These are phyloP conservation scores for Boletus subparvulus DNA, from an alignment of 768 basidiomycete species.

Conservation along the genomic window DNA sequence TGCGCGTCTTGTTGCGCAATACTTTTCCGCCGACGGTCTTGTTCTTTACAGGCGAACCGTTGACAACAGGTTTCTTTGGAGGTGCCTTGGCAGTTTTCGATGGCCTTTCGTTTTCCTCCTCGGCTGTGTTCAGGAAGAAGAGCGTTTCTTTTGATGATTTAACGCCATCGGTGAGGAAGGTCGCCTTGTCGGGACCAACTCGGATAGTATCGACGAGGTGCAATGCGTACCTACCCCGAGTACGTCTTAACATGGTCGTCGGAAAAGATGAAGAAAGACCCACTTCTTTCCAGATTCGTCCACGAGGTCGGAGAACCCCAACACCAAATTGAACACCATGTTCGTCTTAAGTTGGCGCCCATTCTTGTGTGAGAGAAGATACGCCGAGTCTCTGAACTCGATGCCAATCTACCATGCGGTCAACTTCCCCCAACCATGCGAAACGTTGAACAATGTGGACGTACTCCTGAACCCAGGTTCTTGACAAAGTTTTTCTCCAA, in stretches of 20 bases:
- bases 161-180: slow-evolving; percentile 78
- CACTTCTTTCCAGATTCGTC: slow-evolving; percentile 82
- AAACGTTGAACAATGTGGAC: slow-evolving; percentile 24
- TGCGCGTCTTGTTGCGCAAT: slow-evolving; percentile 85
- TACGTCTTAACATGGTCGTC: not conserved
- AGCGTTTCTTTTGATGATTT: slow-evolving; percentile 85
- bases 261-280: not conserved
- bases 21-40: slow-evolving; percentile 84
- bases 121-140: slow-evolving; percentile 73
- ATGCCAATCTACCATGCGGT: slow-evolving; percentile 74
- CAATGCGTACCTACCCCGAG: slow-evolving; percentile 68
- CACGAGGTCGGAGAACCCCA: slow-evolving; percentile 82
- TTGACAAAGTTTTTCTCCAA: slow-evolving; percentile 85
- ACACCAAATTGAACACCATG: slow-evolving; percentile 82
- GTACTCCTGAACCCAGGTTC: slow-evolving; percentile 85
- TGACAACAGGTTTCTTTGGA: slow-evolving; percentile 50
- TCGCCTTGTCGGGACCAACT: slow-evolving; percentile 62
- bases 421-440: not conserved
- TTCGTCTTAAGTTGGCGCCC: slow-evolving; percentile 63
- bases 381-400: slow-evolving; percentile 89
- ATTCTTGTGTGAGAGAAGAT: slow-evolving; percentile 82
- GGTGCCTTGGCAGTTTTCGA: slow-evolving; percentile 56
- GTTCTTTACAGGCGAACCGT: slow-evolving; percentile 68
- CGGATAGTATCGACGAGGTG: slow-evolving; percentile 88
- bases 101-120: slow-evolving; percentile 52